Evolutionary conservation across 176 grass and related monocot species (phyloP), one percentile per base, ranked within the genome.

Genomic region (Tillandsia fasciculata): DNA sequence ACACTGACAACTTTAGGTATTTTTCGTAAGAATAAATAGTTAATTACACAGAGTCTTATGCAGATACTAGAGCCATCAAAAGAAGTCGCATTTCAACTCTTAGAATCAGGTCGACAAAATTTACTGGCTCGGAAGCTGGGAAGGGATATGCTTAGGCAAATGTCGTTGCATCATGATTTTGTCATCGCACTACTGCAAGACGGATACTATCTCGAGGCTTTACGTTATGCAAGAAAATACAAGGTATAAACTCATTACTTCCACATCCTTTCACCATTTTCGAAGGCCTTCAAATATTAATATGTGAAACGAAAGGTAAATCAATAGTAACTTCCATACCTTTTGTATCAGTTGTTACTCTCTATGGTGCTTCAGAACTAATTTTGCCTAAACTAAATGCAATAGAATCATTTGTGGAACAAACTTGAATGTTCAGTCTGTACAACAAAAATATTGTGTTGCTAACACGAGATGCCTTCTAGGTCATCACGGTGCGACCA

Each of bases 31-130:
- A 69, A 49, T 12, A 13, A 42, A 42, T 42, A 42, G 33, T 42
- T 70, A 26, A 29, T 65, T 20, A 74, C 64, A 8, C 10, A 52
- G 5, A 42, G 64, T 68, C 58, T 66, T 13, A 51, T 69, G 68
- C 89, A 92, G 94, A 90, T 97, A 67, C 72, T 97, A 76, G 89
- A 97, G 75, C 94, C 94, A 2, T 97, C 82, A 51, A 97, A 85
- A 77, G 89, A 97, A 79, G 74, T 97, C 48, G 89, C 89, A n/a
- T 67, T 90, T 57, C 89, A 97, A 85, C 84, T 97, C 49, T 68
- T 92, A 58, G 94, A 90, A 59, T 77, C 83, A 14, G 86, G 88
- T 54, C 79, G 22, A 54, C 82, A 92, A 59, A 77, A 87, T 64
- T 68, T 61, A 10, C 75, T 56, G 22, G 90, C 78, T 49, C 83